Conservation (phyloP, 2,329 filamentous ascomycete species). For the Nectriaceae sp. region DNA sequence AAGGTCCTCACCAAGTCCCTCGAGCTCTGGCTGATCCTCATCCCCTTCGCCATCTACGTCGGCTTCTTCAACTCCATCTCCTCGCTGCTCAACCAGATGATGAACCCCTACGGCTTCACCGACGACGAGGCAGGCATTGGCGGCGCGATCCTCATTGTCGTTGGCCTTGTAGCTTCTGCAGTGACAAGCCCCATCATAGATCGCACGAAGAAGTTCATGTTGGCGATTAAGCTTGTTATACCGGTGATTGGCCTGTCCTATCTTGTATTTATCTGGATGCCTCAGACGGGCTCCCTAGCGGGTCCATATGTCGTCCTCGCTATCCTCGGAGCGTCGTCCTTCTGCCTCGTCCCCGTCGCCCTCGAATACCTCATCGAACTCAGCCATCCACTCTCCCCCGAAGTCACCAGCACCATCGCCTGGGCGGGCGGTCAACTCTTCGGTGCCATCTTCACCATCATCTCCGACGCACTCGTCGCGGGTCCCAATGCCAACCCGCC, state of each 20-base stretch:
- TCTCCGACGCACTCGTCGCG: conserved; percentile 74
- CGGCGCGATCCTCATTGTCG: conserved; percentile 85
- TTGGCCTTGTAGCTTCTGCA: conserved; percentile 78
- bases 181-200: conserved; percentile 82
- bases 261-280: conserved; percentile 80
- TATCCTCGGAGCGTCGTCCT: conserved; percentile 76
- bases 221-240: conserved; percentile 71
- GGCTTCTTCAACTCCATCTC: conserved; percentile 93
- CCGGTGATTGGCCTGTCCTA: conserved; percentile 75
- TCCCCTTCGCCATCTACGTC: conserved; percentile 84
- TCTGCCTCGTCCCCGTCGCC: conserved; percentile 78
- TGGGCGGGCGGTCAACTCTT: conserved; percentile 87
- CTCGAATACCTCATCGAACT: conserved; percentile 88
- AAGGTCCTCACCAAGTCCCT: conserved; percentile 56
- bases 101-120: conserved; percentile 80
- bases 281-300: conserved; percentile 54
- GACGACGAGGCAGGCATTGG: conserved; percentile 87
- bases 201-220: conserved; percentile 76
- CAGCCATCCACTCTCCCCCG: conserved; percentile 82
- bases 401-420: conserved; percentile 78
- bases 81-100: conserved; percentile 85
- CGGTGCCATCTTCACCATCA: conserved; percentile 81
- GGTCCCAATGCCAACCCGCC: conserved; percentile 57
- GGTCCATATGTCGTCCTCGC: conserved; percentile 77
- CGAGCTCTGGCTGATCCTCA: conserved; percentile 78